Base-by-base conservation (phyloP, 148 eudicot genomes). In the Dianthus caryophyllus region DNA sequence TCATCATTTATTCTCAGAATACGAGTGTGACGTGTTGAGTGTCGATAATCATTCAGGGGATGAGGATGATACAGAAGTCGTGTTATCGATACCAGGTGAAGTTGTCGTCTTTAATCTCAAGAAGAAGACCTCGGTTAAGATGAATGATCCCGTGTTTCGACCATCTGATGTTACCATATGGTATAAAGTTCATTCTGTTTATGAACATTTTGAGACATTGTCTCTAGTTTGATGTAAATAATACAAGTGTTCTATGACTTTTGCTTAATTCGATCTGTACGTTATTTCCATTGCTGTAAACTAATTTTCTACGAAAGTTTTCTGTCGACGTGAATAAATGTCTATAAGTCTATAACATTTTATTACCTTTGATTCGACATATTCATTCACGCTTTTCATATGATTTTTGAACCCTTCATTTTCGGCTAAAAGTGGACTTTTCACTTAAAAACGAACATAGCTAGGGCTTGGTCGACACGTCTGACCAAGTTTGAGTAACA, bases 21-120 rank as follows among this genome's bases (percentile, higher is more conserved):
- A 17, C 29, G 77, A 68, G 24, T 44, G 73, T 33, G 58, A 68
- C n/a, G 64, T 68, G 7, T 17, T 61, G 68, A 67, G 60, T 26
- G 61, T 57, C 26, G 14, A 48, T 48, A n/a, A 26, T 27, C 61
- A 30, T 21, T 44, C 36, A 5, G 47, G 39, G 49, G 25, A 22
- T 12, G 25, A 69, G 2, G 64, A 69, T 22, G 64, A 44, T 46
- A 11, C 31, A 57, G 64, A 62, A 46, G 24, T 63, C 31, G 64
- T 55, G 51, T 31, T 75, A 15, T 68, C 77, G 3, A 29, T 69
- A 27, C 77, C 73, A 21, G 67, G 72, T 53, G 55, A 67, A 61
- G 63, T 74, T 27, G 64, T 61, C 9, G 27, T 52, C 27, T 67
- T 25, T 39, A 53, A 68, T 41, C 68, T 43, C 12, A 26, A 68